Percentiles rank a stretch among this genome's conserved stretches.
phyloP scores from a whole-genome alignment of 1,139 yeast species.

The Suhomyces maxii region DNA sequence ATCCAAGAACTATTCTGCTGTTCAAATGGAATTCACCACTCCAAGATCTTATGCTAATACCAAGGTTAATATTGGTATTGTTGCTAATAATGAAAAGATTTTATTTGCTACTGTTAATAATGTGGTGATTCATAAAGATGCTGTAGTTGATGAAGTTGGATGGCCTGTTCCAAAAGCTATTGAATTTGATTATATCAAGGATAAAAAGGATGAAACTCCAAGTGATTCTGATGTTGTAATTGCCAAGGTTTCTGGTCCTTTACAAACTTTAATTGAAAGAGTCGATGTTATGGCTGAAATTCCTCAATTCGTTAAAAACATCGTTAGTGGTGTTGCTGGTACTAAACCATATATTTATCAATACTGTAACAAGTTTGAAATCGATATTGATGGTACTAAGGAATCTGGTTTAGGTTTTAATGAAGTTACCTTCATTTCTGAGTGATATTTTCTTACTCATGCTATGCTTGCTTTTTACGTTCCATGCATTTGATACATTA shows the following conservation, averaged over 20 bases:
- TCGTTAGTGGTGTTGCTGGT: slow-evolving; percentile 93
- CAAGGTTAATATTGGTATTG: slow-evolving; percentile 75
- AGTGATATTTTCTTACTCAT: slow-evolving; percentile 17
- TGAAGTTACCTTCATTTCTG: slow-evolving; percentile 79
- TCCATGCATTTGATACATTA: background rate
- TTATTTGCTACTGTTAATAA: slow-evolving; percentile 68
- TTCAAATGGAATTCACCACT: slow-evolving; percentile 94
- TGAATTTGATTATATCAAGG: slow-evolving; percentile 55
- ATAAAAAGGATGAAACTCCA: slow-evolving; percentile 33
- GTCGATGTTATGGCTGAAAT: slow-evolving; percentile 98
- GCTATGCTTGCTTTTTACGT: background rate
- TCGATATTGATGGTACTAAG: slow-evolving; percentile 31
- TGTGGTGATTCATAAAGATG: slow-evolving; percentile 59
- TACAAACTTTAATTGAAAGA: slow-evolving; percentile 70
- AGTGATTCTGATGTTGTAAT: slow-evolving; percentile 28
- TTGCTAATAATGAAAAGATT: slow-evolving; percentile 63
- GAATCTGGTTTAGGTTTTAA: slow-evolving; percentile 73
- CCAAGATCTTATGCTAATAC: slow-evolving; percentile 87
- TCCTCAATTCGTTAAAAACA: slow-evolving; percentile 89
- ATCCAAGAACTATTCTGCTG: slow-evolving; percentile 68
- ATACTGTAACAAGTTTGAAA: slow-evolving; percentile 60
- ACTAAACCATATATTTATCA: slow-evolving; percentile 95
- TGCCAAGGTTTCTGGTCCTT: slow-evolving; percentile 53
- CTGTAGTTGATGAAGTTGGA: slow-evolving; percentile 73
- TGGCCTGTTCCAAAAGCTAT: slow-evolving; percentile 86